These are phyloP conservation scores for Entoloma clypeatum DNA, from an alignment of 1,284 basidiomycete species.

Conservation along the genomic window DNA sequence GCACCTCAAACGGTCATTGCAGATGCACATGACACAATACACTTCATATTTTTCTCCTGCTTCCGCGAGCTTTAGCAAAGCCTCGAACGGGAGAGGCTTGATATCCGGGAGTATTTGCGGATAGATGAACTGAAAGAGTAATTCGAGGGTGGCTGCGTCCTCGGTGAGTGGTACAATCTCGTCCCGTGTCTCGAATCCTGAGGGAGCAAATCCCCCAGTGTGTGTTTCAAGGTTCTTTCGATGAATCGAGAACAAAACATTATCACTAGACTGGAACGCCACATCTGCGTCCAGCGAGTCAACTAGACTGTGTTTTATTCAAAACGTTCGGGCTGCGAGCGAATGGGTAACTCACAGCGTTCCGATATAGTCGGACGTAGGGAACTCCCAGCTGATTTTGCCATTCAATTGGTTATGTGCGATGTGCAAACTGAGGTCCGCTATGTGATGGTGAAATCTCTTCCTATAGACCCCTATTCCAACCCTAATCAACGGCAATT, in stretches of 20 bases:
- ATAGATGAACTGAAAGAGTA: slow-evolving; percentile 14
- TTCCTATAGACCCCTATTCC: too few species aligned
- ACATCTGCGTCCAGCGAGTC: slow-evolving; percentile 16
- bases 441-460: too few species aligned
- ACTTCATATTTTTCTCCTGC: slow-evolving; percentile 17
- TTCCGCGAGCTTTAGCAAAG: slow-evolving; percentile 7
- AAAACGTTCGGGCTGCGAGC: too few species aligned
- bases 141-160: slow-evolving; percentile 7
- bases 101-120: slow-evolving; percentile 8
- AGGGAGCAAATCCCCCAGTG: slow-evolving; percentile 18
- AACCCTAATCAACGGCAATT: too few species aligned
- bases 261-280: slow-evolving; percentile 19
- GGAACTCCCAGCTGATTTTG: too few species aligned
- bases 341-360: too few species aligned
- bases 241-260: slow-evolving; percentile 18
- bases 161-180: slow-evolving; percentile 11
- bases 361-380: too few species aligned
- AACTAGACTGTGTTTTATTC: too few species aligned
- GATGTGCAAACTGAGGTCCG: too few species aligned
- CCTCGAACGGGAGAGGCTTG: not conserved
- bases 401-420: too few species aligned
- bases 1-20: too few species aligned
- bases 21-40: slow-evolving; percentile 11
- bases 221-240: slow-evolving; percentile 19
- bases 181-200: slow-evolving; percentile 11